A percentile compares a stretch with the other conserved stretches of the same genome.
These are phyloP conservation scores for Debaryomycetaceae sp. DNA, from an alignment of 1,139 yeast genomes.

Conservation along the genomic window DNA sequence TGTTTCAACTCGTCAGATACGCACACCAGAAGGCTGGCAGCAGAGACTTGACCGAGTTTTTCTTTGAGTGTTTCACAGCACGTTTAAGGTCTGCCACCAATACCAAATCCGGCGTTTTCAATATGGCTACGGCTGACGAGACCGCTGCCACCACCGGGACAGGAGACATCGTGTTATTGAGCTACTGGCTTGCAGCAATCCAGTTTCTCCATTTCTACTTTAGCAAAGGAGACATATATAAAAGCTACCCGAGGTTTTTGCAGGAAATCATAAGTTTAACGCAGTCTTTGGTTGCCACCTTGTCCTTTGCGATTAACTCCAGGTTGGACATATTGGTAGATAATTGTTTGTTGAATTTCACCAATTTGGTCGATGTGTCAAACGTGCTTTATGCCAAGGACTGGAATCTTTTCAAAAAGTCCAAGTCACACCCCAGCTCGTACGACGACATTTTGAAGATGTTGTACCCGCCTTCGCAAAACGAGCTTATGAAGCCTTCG, in stretches of 20 bases:
- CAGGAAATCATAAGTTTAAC: slow-evolving; percentile 58
- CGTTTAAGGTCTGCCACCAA: slow-evolving; percentile 58
- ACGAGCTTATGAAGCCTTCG: slow-evolving; percentile 71
- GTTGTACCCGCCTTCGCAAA: slow-evolving; percentile 68
- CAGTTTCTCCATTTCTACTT: slow-evolving; percentile 67
- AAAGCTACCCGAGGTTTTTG: slow-evolving; percentile 51
- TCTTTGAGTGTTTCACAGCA: slow-evolving; percentile 59
- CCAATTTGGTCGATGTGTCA: slow-evolving; percentile 63
- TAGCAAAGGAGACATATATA: slow-evolving; percentile 53
- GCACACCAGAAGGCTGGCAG: slow-evolving; percentile 56
- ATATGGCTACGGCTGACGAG: slow-evolving; percentile 34
- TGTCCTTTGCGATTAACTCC: slow-evolving; percentile 63
- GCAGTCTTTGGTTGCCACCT: slow-evolving; percentile 60
- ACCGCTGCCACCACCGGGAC: slow-evolving; percentile 28
- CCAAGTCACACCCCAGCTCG: slow-evolving; percentile 41
- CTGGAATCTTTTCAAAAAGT: slow-evolving; percentile 70
- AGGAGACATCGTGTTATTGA: slow-evolving; percentile 65
- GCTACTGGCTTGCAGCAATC: slow-evolving; percentile 71
- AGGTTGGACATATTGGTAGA: slow-evolving; percentile 57
- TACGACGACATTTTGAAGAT: slow-evolving; percentile 67
- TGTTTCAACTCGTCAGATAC: slow-evolving; percentile 65
- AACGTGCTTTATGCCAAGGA: slow-evolving; percentile 63
- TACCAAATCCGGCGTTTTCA: slow-evolving; percentile 58
- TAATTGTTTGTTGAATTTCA: slow-evolving; percentile 60
- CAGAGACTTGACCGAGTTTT: slow-evolving; percentile 51